Evolutionary conservation across 1,284 basidiomycete species (phyloP).

Genomic region (Ceratorhiza oryzae-sativae): DNA sequence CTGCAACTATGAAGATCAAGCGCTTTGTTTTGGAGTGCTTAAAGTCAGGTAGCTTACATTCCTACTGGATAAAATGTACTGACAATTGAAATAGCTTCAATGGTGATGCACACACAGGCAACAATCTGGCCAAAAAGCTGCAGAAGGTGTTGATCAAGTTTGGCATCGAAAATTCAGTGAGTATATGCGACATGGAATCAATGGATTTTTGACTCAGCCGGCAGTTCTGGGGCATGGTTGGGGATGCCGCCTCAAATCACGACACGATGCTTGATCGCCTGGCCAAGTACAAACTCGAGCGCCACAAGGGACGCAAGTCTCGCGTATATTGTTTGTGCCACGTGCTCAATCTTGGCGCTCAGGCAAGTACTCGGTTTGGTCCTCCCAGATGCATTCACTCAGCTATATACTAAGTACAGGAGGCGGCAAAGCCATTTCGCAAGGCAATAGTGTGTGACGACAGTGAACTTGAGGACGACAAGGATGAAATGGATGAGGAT

Average conservation of each 20-base stretch:
- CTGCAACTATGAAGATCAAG: not conserved
- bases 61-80: not conserved
- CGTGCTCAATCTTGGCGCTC: not conserved
- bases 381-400: not conserved
- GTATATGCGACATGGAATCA: not conserved
- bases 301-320: not conserved
- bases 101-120: not conserved
- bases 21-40: conserved; percentile 5
- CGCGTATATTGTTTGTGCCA: not conserved
- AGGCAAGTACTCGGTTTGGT: not conserved
- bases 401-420: not conserved
- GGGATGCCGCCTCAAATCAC: conserved; percentile 1
- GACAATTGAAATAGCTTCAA: not conserved
- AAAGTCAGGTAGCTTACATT: not conserved
- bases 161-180: not conserved
- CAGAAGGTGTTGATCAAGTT: not conserved
- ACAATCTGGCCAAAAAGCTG: not conserved
- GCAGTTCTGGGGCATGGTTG: not conserved
- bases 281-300: not conserved
- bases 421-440: not conserved
- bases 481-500: not conserved
- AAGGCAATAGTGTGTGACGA: not conserved
- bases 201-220: not conserved
- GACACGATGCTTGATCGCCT: not conserved
- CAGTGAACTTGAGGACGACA: not conserved